Percentiles rank a stretch among this genome's conserved stretches.
Conservation (phyloP, 2,329 filamentous ascomycete genomes). For the Ophiostoma quercus region DNA sequence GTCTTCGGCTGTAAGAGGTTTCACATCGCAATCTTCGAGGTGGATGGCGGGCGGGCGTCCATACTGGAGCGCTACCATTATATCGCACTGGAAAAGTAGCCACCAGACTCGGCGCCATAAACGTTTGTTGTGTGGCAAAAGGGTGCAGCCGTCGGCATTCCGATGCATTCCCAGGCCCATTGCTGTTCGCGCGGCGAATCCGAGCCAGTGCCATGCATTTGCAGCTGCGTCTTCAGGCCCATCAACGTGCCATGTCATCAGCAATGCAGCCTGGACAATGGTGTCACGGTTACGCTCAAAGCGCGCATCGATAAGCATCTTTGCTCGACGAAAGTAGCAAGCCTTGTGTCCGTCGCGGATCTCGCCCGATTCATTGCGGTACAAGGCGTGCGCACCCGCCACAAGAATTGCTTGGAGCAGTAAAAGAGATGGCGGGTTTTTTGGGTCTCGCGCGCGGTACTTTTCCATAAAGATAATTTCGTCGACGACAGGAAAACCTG, state of each 20-base stretch:
- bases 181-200: constrained; percentile 18
- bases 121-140: constrained; percentile 13
- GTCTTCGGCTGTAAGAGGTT: neutral
- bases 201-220: constrained; percentile 22
- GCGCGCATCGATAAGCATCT: constrained; percentile 18
- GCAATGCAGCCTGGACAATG: constrained; percentile 18
- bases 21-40: neutral
- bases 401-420: neutral
- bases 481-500: neutral
- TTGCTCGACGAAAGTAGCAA: constrained; percentile 13
- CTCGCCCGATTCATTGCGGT: neutral
- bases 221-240: constrained; percentile 18
- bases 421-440: neutral
- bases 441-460: neutral
- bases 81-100: constrained; percentile 19
- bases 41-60: constrained; percentile 16
- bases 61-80: constrained; percentile 17
- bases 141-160: constrained; percentile 15
- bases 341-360: neutral
- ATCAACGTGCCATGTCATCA: constrained; percentile 19
- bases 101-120: constrained; percentile 22
- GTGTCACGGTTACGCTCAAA: constrained; percentile 17
- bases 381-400: neutral
- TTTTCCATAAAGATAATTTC: neutral
- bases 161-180: constrained; percentile 21